These are phyloP conservation scores for Ustilago loliicola DNA, from an alignment of 1,284 basidiomycete genomes.

Conservation along the genomic window DNA sequence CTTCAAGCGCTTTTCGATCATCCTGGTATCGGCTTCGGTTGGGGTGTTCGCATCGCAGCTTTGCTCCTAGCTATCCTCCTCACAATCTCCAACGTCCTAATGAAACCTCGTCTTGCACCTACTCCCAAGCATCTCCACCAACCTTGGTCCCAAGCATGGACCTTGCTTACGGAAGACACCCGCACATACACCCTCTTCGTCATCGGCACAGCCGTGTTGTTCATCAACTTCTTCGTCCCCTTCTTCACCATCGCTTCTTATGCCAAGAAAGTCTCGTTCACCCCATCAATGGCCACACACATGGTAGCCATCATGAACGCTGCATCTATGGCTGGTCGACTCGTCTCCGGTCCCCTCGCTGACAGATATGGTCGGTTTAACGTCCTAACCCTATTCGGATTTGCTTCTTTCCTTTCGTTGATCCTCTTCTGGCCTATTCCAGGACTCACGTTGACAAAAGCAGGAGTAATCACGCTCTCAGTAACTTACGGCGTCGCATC, in stretches of 20 bases:
- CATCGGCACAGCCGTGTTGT: constrained; percentile 34
- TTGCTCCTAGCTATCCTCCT: constrained; percentile 39
- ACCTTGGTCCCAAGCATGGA: constrained; percentile 34
- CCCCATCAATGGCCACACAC: constrained; percentile 33
- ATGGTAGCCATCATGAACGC: constrained; percentile 52
- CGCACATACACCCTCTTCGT: constrained; percentile 41
- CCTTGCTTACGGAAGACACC: constrained; percentile 25
- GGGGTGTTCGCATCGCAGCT: constrained; percentile 43
- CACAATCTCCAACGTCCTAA: constrained; percentile 34
- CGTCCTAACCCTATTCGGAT: constrained; percentile 32
- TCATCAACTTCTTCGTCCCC: constrained; percentile 54
- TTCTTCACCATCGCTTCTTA: constrained; percentile 52
- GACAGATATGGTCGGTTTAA: constrained; percentile 50
- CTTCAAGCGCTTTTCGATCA: constrained; percentile 33
- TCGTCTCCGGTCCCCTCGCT: constrained; percentile 37
- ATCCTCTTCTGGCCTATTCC: constrained; percentile 49
- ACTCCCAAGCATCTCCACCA: constrained; percentile 16
- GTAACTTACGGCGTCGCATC: constrained; percentile 42
- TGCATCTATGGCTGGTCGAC: constrained; percentile 36
- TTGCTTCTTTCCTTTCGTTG: constrained; percentile 26
- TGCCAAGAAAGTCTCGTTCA: constrained; percentile 37
- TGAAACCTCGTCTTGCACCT: constrained; percentile 38
- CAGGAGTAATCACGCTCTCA: constrained; percentile 31
- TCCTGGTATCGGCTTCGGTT: constrained; percentile 36
- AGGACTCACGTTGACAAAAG: constrained; percentile 39